Evolutionary conservation across 805 yeast genomes (phyloP).

Genomic region (Starmerella khaoyaiensis): DNA sequence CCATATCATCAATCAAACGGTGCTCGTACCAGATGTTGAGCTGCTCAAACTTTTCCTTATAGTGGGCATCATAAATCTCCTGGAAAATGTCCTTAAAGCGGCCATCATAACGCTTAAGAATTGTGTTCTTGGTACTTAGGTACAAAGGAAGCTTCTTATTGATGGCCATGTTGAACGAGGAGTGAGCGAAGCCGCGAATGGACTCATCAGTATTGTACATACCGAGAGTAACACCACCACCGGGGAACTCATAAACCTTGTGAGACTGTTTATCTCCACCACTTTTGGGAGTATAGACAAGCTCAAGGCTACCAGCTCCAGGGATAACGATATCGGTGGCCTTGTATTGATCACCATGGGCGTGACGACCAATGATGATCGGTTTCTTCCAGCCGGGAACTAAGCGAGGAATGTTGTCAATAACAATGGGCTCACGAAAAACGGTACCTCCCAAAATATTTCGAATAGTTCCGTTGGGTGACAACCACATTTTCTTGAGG

Average conservation of each 20-base stretch:
- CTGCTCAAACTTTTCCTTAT: conserved; percentile 58
- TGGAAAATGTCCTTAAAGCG: conserved; percentile 90
- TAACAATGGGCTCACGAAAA: conserved; percentile 91
- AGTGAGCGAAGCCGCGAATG: conserved; percentile 79
- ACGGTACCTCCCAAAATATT: conserved; percentile 93
- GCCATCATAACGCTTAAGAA: conserved; percentile 87
- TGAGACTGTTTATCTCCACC: conserved; percentile 44
- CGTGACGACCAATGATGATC: conserved; percentile 93
- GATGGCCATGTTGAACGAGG: conserved; percentile 80
- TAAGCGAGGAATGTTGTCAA: conserved; percentile 74
- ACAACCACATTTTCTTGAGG: conserved; percentile 92
- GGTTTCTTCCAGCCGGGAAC: conserved; percentile 92
- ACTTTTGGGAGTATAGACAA: conserved; percentile 58
- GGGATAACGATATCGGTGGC: conserved; percentile 78
- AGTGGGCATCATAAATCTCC: conserved; percentile 55
- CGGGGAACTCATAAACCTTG: conserved; percentile 56
- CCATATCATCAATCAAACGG: conserved; percentile 95
- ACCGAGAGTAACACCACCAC: conserved; percentile 71
- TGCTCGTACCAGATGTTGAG: conserved; percentile 93
- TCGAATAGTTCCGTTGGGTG: conserved; percentile 95
- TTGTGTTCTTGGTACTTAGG: conserved; percentile 88
- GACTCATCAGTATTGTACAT: conserved; percentile 96
- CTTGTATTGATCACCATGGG: conserved; percentile 92
- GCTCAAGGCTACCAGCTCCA: conserved; percentile 63
- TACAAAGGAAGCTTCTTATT: conserved; percentile 66